Base-by-base conservation (phyloP, 257 asterid species). In the Orobanche coerulescens region DNA sequence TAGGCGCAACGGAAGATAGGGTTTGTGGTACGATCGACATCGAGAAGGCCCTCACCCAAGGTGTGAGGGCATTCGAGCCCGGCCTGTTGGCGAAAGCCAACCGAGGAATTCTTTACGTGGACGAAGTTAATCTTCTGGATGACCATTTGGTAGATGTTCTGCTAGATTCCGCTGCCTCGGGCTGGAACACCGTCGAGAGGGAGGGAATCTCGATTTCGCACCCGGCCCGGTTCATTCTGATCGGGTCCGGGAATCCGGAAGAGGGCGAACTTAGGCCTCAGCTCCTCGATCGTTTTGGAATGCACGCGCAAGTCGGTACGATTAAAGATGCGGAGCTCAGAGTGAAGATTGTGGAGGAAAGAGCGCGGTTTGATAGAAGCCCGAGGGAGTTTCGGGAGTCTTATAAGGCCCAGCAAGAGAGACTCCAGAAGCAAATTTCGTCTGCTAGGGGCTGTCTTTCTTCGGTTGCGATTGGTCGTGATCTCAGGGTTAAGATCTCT, bases 221-320 rank as follows among this genome's bases (percentile, higher is more conserved):
- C 36, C 98, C 98, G 0, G 91, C 98, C 3, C 80, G 96, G 20
- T 88, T 88, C 72, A 88, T 92, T 49, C 94, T 92, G 3, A 88
- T 92, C 7, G 98, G 95, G 20, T 92, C 94, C 0, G 96, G 98
- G 9, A 92, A 88, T 54, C 95, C 98, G 0, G 96, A 91, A 68
- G 98, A 88, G 79, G 98, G 98, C 16, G 96, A 92, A 70, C 93
- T 88, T 15, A 75, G 96, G 78, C 96, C 96, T 1, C 98, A 92
- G 34, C 98, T 92, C 65, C 98, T 92, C 23, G 98, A 92, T 66
- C 79, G 91, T 12, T 92, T 92, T 47, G 98, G 98, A 36, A 92
- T 92, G 98, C 98, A 92, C 19, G 96, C 98, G 0, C 95, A 92
- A 18, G 96, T 86, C 1, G 96, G 94, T 24, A 91, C 98, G 0